These are phyloP conservation scores for Leccinum obscurum DNA, from an alignment of 768 basidiomycete species.

Conservation along the genomic window DNA sequence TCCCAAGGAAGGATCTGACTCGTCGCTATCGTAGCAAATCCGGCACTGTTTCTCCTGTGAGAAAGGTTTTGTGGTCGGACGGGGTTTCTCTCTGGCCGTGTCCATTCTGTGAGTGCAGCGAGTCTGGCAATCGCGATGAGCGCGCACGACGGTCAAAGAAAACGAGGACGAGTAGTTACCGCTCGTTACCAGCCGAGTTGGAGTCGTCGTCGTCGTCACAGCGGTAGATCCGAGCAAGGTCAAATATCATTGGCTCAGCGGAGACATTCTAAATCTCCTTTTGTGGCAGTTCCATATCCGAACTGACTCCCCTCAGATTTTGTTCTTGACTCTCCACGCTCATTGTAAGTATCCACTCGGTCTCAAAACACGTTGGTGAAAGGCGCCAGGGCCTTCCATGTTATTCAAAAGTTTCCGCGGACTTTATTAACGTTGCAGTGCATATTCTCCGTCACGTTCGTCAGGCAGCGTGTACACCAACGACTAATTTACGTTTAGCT, in stretches of 20 bases:
- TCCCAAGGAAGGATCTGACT: conserved; percentile 61
- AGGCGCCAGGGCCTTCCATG: neutral
- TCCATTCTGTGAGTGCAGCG: conserved; percentile 7
- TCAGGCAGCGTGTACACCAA: conserved; percentile 22
- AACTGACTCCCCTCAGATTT: neutral
- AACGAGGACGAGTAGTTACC: conserved; percentile 3
- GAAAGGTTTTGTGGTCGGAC: neutral
- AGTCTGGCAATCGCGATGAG: neutral
- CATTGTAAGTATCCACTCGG: conserved; percentile 2
- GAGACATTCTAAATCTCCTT: neutral
- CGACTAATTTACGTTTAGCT: conserved; percentile 26
- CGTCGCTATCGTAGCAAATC: conserved; percentile 75
- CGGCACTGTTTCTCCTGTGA: conserved; percentile 69
- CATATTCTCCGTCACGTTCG: conserved; percentile 4
- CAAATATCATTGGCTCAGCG: conserved; percentile 2
- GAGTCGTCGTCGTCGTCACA: neutral
- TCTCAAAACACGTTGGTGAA: conserved; percentile 5
- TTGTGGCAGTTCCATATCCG: neutral
- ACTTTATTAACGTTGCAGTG: neutral
- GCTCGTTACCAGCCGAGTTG: neutral
- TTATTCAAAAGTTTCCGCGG: neutral
- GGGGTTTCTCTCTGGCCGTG: conserved; percentile 18
- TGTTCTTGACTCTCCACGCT: neutral
- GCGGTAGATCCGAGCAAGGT: conserved; percentile 17
- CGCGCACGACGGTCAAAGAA: neutral